Evolutionary conservation across 495 filamentous ascomycete genomes (phyloP).

Genomic region (Neurospora africana): DNA sequence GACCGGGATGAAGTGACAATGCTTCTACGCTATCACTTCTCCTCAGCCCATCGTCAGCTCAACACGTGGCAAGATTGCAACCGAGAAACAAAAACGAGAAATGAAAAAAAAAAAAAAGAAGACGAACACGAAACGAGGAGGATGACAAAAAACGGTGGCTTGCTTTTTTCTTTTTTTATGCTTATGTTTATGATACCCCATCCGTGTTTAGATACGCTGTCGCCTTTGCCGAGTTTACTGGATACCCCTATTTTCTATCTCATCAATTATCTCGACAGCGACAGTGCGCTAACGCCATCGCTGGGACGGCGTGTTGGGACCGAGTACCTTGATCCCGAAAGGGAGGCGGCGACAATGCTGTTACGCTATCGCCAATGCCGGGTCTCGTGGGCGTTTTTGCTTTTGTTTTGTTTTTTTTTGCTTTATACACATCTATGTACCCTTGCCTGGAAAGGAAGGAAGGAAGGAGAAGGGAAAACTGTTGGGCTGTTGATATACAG

Average conservation of each 20-base stretch:
- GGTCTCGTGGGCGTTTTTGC: slow-evolving; percentile 41
- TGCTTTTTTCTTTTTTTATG: slow-evolving; percentile 10
- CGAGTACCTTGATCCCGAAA: slow-evolving; percentile 21
- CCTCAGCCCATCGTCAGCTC: not conserved
- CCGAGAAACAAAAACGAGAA: not conserved
- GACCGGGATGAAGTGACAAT: slow-evolving; percentile 24
- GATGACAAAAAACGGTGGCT: slow-evolving; percentile 2
- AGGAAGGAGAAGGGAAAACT: too few relatives aligned
- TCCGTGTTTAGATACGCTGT: slow-evolving; percentile 43
- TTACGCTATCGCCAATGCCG: slow-evolving; percentile 40
- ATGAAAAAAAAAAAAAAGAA: not conserved
- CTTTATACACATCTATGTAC: not conserved
- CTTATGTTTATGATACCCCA: slow-evolving; percentile 44
- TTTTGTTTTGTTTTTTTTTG: slow-evolving; percentile 4
- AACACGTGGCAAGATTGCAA: not conserved
- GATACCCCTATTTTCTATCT: slow-evolving; percentile 6
- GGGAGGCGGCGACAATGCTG: slow-evolving; percentile 39
- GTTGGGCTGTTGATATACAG: too few relatives aligned
- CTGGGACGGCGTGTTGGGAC: slow-evolving; percentile 46
- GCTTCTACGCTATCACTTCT: slow-evolving; percentile 32
- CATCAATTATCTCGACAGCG: slow-evolving; percentile 33
- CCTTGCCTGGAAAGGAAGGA: too few relatives aligned
- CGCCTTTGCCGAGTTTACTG: slow-evolving; percentile 12
- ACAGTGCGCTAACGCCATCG: slow-evolving; percentile 51
- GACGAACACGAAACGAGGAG: not conserved